phyloP scores from a whole-genome alignment of 2,329 filamentous ascomycete species.

The Aspergillus jensenii region DNA sequence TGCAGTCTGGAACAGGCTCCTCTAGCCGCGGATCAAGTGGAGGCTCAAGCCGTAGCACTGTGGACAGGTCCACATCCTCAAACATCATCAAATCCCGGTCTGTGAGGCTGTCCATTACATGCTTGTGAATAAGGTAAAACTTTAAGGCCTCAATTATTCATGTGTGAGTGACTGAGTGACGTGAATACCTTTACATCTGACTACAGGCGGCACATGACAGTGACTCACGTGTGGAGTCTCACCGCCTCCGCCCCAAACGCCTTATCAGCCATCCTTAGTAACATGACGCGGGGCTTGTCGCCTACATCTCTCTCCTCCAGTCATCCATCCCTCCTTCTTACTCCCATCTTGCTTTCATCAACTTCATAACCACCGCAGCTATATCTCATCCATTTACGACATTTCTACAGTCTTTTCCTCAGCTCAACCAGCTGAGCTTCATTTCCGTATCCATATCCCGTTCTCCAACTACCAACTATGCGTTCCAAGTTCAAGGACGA shows the following conservation, averaged over 20 bases:
- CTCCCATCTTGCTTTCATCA: slow-evolving; percentile 31
- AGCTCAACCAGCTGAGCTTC: slow-evolving; percentile 5
- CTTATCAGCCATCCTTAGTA: slow-evolving; percentile 21
- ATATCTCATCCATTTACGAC: slow-evolving; percentile 13
- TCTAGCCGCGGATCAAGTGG: slow-evolving; percentile 21
- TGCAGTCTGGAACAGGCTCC: slow-evolving; percentile 7
- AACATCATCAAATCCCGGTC: slow-evolving; percentile 12
- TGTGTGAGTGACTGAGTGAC: neutral
- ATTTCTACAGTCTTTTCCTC: slow-evolving; percentile 14
- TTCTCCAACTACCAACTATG: slow-evolving; percentile 59
- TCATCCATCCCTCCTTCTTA: slow-evolving; percentile 21
- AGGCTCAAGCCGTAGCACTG: slow-evolving; percentile 11
- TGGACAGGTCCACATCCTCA: slow-evolving; percentile 4
- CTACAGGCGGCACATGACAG: slow-evolving; percentile 10
- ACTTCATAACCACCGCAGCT: slow-evolving; percentile 16
- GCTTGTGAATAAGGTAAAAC: slow-evolving; percentile 9
- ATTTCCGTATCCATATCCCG: slow-evolving; percentile 15
- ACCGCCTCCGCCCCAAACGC: slow-evolving; percentile 25
- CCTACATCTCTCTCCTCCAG: slow-evolving; percentile 20
- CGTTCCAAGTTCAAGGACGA: slow-evolving; percentile 99
- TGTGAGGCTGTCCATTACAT: neutral
- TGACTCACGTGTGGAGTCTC: slow-evolving; percentile 26
- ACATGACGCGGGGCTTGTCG: slow-evolving; percentile 29
- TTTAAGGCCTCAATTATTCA: neutral
- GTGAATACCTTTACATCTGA: slow-evolving; percentile 5